A percentile compares a stretch with the other conserved stretches of the same genome.
Evolutionary conservation across 2,329 filamentous ascomycete genomes (phyloP).

Genomic region (Cadophora malorum): DNA sequence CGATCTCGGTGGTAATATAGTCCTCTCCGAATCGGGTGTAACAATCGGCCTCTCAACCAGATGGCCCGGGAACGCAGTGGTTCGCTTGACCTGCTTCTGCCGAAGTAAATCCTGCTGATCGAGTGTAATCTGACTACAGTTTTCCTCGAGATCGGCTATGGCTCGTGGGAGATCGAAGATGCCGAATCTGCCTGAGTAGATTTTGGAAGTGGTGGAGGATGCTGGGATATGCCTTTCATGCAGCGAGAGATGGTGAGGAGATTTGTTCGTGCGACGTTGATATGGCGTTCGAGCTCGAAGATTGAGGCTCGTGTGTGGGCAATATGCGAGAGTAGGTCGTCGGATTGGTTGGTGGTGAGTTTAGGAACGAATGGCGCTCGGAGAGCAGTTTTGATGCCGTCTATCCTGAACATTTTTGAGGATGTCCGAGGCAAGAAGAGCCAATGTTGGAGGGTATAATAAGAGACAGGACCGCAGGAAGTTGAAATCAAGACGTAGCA

Average conservation of each 20-base stretch:
- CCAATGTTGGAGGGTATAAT: not conserved
- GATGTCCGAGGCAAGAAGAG: not conserved
- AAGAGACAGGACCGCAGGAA: not conserved
- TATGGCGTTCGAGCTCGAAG: slow-evolving; percentile 9
- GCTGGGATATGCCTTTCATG: slow-evolving; percentile 4
- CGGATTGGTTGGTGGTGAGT: not conserved
- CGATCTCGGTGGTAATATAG: not conserved
- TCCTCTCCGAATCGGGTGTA: not conserved
- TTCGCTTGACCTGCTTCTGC: not conserved
- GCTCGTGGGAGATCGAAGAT: slow-evolving; percentile 2
- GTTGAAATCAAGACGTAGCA: not conserved
- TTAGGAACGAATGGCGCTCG: not conserved
- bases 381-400: not conserved
- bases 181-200: not conserved
- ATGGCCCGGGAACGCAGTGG: not conserved
- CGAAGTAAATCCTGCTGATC: not conserved
- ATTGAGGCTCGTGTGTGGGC: not conserved
- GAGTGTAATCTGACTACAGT: not conserved
- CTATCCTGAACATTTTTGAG: not conserved
- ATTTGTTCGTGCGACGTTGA: not conserved
- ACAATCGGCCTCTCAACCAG: not conserved
- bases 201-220: not conserved
- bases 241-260: slow-evolving; percentile 3
- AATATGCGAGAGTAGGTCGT: not conserved
- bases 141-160: not conserved